phyloP scores from a whole-genome alignment of 305 asterid genomes.

The Fraxinus baroniana region DNA sequence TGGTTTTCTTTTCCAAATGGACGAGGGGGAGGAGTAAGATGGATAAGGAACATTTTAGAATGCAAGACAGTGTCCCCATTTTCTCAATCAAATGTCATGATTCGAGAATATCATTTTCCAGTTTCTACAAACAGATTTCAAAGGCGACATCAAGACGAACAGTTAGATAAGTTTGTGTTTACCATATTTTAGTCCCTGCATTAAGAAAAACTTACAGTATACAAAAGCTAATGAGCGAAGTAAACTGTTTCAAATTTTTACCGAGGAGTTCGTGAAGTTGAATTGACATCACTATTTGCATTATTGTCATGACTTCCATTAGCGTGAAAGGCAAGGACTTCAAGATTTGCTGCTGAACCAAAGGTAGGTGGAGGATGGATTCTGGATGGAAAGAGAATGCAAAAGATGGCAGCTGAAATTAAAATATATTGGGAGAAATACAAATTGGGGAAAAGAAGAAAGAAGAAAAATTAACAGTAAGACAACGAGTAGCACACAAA shows the following conservation, averaged over 20 bases:
- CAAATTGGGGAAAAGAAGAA: not conserved
- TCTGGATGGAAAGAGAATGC: constrained; percentile 24
- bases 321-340: constrained; percentile 37
- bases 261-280: constrained; percentile 36
- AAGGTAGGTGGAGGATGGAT: constrained; percentile 52
- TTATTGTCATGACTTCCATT: constrained; percentile 24
- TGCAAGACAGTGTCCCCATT: not conserved
- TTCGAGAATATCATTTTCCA: not conserved
- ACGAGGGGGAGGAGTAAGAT: not conserved
- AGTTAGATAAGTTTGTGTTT: not conserved
- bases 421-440: not conserved
- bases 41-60: not conserved
- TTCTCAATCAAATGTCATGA: not conserved
- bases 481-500: not conserved
- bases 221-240: not conserved
- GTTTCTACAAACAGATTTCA: not conserved
- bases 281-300: constrained; percentile 30
- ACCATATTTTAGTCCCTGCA: not conserved
- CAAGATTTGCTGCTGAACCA: constrained; percentile 51
- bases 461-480: not conserved
- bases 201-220: not conserved
- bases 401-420: constrained; percentile 3
- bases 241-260: constrained; percentile 21
- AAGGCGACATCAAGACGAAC: not conserved
- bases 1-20: not conserved